Conservation (phyloP, 768 basidiomycete genomes). For the Sistotremastrum niveocremeum region DNA sequence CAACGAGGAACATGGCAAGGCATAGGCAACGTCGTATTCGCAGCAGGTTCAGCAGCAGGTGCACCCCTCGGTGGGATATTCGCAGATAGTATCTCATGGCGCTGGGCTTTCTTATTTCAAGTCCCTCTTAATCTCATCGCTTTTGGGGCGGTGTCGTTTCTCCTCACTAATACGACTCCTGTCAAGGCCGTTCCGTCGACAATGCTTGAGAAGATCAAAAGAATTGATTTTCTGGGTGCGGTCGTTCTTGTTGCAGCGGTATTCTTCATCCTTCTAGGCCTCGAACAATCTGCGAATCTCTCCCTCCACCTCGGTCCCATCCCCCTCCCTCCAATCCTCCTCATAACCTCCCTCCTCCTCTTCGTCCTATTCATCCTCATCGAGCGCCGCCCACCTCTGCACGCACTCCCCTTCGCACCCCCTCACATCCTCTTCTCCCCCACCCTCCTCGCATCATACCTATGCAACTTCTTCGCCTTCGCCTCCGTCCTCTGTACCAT, state of each 20-base stretch:
- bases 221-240: conserved; percentile 53
- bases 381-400: conserved; percentile 29
- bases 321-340: conserved; percentile 11
- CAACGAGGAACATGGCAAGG: conserved; percentile 63
- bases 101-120: conserved; percentile 53
- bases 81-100: conserved; percentile 52
- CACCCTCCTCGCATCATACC: conserved; percentile 37
- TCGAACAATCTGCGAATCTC: conserved; percentile 40
- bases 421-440: conserved; percentile 36
- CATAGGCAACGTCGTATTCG: conserved; percentile 45
- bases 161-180: conserved; percentile 25
- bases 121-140: conserved; percentile 43
- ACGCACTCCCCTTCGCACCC: conserved; percentile 49
- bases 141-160: conserved; percentile 35
- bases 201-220: conserved; percentile 37
- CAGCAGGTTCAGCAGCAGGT: conserved; percentile 42
- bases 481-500: conserved; percentile 30
- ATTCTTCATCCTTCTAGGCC: conserved; percentile 41
- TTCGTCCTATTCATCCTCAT: conserved; percentile 28
- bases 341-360: conserved; percentile 21
- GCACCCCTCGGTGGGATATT: conserved; percentile 53
- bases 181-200: conserved; percentile 12
- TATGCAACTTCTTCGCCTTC: conserved; percentile 45
- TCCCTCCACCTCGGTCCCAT: conserved; percentile 20
- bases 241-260: conserved; percentile 39